Evolutionary conservation across 768 basidiomycete genomes (phyloP), one percentile per base, ranked within the genome.

Genomic region (Phaeotremella fagi): DNA sequence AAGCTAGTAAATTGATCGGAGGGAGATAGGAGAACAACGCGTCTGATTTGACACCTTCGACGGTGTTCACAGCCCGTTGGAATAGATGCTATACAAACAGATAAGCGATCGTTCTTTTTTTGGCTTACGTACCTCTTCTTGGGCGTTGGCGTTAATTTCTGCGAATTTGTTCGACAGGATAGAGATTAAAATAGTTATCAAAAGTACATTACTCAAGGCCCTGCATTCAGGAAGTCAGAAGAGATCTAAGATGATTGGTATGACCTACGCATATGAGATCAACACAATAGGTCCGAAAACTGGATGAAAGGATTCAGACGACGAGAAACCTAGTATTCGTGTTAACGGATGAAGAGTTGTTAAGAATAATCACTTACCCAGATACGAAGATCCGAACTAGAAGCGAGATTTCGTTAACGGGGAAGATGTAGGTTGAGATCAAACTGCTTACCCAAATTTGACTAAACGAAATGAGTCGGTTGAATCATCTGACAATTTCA

Each of bases 21-120:
- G 88, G 88, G 60, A 90, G 87, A 64, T 95, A 94, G 43, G 86
- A 89, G 77, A 92, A 89, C 16, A 95, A 78, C 0, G 87, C 87
- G 69, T 92, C 89, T 2, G 85, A 84, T 69, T 90, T 90, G 67
- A 90, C 86, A 22, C 89, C 88, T 80, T 92, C 87, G 45, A 94
- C 86, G 0, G 90, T 94, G 29, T 82, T 78, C 51, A 95, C 86
- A 5, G 88, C 82, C 61, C 82, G 84, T 74, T 94, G 90, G 76
- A 88, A 94, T 12, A 92, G 75, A 73, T 89, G 87, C 85, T 91
- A 64, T 24, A 45, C 22, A n/a, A 59, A 7, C 24, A 43, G 15
- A 24, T 23, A 3, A 24, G 26, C 22, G 18, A 35, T 27, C 29
- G 31, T 23, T 11, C 1, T 25, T 15, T 26, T 26, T 20, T 7